A percentile compares a stretch with the other conserved stretches of the same genome.
phyloP scores from a whole-genome alignment of 257 asterid species.

The Solanum tarijense region DNA sequence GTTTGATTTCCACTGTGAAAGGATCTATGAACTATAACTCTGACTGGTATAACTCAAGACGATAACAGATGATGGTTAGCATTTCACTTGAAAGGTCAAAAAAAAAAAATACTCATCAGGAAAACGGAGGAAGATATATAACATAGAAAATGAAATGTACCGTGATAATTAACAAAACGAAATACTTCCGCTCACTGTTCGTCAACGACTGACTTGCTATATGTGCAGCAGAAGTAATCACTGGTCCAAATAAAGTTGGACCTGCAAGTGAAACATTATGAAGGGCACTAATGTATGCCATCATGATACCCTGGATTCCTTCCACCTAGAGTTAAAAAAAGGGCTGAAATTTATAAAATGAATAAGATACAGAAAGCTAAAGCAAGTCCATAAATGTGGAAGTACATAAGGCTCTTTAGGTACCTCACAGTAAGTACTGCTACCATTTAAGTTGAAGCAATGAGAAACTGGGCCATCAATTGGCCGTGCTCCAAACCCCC shows the following conservation, averaged over 20 bases:
- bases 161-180: constrained; percentile 79
- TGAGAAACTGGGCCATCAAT: constrained; percentile 98
- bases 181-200: constrained; percentile 62
- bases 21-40: background rate
- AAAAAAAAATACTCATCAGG: background rate
- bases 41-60: background rate
- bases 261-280: constrained; percentile 92
- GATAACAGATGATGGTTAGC: background rate
- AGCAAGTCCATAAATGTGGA: background rate
- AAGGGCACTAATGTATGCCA: constrained; percentile 78
- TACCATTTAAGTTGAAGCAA: constrained; percentile 94
- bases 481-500: constrained; percentile 99
- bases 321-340: constrained; percentile 52
- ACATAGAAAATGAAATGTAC: constrained; percentile 21
- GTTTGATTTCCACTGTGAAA: background rate
- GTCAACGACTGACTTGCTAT: constrained; percentile 83
- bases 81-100: background rate
- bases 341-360: background rate
- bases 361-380: constrained; percentile 1
- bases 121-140: background rate
- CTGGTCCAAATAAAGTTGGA: constrained; percentile 92
- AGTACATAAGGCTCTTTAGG: background rate
- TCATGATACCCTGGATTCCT: constrained; percentile 84
- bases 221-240: constrained; percentile 69
- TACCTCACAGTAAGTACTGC: constrained; percentile 83